A percentile compares a stretch with the other conserved stretches of the same genome.
These are phyloP conservation scores for Aspergillus fumigatiaffinis DNA, from an alignment of 2,329 filamentous ascomycete genomes.

Conservation along the genomic window DNA sequence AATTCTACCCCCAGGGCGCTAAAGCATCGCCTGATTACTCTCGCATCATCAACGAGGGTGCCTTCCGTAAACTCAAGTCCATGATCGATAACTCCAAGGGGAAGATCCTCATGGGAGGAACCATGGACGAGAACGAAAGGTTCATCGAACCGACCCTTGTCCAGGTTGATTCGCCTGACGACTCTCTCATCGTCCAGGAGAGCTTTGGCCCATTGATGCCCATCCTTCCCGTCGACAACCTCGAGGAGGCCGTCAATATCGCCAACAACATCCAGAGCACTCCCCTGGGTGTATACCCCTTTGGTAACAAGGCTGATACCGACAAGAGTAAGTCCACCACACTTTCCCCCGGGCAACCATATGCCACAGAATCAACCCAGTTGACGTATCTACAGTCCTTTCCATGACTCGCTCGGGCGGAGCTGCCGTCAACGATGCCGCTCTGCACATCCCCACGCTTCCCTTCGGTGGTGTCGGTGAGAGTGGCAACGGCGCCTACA, in stretches of 20 bases:
- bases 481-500: constrained; percentile 72
- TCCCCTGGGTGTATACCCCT: constrained; percentile 78
- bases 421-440: constrained; percentile 55
- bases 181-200: constrained; percentile 76
- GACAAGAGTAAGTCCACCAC: constrained; percentile 56
- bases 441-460: constrained; percentile 69
- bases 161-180: constrained; percentile 69
- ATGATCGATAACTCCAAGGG: constrained; percentile 84
- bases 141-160: constrained; percentile 94
- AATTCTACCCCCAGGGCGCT: constrained; percentile 81
- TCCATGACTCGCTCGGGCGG: constrained; percentile 63
- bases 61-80: constrained; percentile 79
- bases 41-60: constrained; percentile 73
- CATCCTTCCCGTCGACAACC: constrained; percentile 69
- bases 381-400: constrained; percentile 48
- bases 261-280: constrained; percentile 79
- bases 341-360: neutral
- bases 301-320: constrained; percentile 76
- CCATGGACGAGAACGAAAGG: constrained; percentile 71
- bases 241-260: constrained; percentile 81
- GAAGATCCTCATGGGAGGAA: constrained; percentile 81
- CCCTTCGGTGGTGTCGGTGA: constrained; percentile 81
- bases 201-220: constrained; percentile 91
- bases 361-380: neutral
- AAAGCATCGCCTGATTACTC: constrained; percentile 73